Base-by-base conservation (phyloP, 208 protist genomes). In the Crithidia bombi region DNA sequence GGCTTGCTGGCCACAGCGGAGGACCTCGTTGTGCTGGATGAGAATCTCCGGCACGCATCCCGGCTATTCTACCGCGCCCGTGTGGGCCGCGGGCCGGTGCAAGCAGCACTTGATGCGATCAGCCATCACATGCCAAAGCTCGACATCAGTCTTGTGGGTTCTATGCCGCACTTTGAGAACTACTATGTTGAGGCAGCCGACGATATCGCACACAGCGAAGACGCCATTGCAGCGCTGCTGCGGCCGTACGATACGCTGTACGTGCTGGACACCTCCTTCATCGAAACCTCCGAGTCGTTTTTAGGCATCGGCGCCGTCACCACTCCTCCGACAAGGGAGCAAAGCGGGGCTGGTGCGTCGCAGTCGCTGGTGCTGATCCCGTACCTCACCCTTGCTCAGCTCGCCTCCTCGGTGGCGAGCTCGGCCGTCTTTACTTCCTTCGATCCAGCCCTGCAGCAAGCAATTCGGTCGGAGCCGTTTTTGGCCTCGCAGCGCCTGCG, bases 211-310 rank as follows among this genome's bases (percentile, higher is more conserved):
- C 87, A 85, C 33, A 81, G 86, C 73, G 50, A 78, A 26, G 62
- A 26, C 33, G 49, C 72, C 32, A 66, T 96, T 10, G 65, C 69
- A 28, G n/a, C n/a, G 10, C 59, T 80, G 3, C 38, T 85, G 17
- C n/a, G 38, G 15, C 69, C 73, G 5, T 89, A 79, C 64, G 57
- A 69, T 32, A 59, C 38, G 7, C 71, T 94, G n/a, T 93, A 84
- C 68, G 54, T 96, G 25, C 69, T 96, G 19, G 91, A 96, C 74
- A 73, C 85, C 35, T 96, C 91, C 10, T 96, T 94, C 75, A 73
- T 96, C 12, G 91, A 96, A 59, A 90, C 81, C 25, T 85, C 83
- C 26, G 86, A 93, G 59, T 39, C 73, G 11, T 96, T 93, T 68
- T 61, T 93, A 35, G 66, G 41, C 12, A n/a, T 95, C 26, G 82